Evolutionary conservation across 2,329 filamentous ascomycete genomes (phyloP).

Genomic region (Trichoderma pleuroti): DNA sequence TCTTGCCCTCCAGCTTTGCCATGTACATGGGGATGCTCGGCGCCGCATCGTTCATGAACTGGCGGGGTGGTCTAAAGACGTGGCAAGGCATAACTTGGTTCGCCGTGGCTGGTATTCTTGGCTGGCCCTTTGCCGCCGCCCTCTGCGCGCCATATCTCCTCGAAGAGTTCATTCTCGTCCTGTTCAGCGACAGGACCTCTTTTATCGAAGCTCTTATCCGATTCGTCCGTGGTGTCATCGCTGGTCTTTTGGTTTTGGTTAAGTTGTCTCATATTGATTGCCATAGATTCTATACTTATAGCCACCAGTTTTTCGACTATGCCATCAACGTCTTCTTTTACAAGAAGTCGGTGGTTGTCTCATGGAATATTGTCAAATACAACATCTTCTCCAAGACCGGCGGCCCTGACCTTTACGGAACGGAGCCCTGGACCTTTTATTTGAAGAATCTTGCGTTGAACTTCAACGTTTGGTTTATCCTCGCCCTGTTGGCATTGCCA

Average conservation of each 20-base stretch:
- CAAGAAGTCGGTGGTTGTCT: conserved; percentile 69
- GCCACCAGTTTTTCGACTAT: conserved; percentile 60
- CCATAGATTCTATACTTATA: not conserved
- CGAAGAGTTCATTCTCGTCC: conserved; percentile 65
- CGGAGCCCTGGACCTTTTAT: conserved; percentile 96
- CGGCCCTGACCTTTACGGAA: conserved; percentile 90
- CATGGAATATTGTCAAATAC: conserved; percentile 92
- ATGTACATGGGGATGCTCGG: conserved; percentile 93
- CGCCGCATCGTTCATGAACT: conserved; percentile 85
- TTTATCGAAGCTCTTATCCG: conserved; percentile 58
- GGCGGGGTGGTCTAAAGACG: conserved; percentile 74
- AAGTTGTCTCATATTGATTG: conserved; percentile 31
- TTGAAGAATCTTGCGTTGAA: conserved; percentile 86
- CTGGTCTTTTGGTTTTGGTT: conserved; percentile 70
- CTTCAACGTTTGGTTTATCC: conserved; percentile 90
- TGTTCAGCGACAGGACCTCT: conserved; percentile 54
- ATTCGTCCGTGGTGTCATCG: conserved; percentile 63
- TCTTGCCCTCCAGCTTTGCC: conserved; percentile 89
- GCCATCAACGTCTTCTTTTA: conserved; percentile 82
- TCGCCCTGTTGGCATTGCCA: conserved; percentile 72
- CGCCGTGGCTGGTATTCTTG: conserved; percentile 76
- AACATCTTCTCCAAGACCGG: conserved; percentile 82
- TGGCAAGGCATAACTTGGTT: conserved; percentile 88
- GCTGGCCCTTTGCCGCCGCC: conserved; percentile 91
- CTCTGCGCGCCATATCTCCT: conserved; percentile 75